Base-by-base conservation (phyloP, 1,284 basidiomycete species). In the Apiotrichum sp. region DNA sequence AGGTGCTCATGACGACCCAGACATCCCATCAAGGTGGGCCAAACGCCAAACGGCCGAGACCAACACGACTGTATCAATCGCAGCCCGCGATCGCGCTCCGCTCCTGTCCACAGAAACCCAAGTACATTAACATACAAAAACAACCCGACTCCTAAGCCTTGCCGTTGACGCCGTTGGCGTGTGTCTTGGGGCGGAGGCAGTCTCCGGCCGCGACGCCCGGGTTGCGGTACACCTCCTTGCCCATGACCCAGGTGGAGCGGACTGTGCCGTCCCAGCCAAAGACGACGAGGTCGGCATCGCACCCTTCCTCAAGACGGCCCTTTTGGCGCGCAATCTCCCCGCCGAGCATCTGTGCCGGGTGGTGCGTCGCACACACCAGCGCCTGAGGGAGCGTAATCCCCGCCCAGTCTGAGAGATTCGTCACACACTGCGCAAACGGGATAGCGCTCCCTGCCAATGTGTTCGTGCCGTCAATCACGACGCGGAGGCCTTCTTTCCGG, bases 391-490 rank as follows among this genome's bases (percentile, higher is more conserved):
- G 77, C 29, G 88, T 84, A 65, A 88, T 87, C 11, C 84, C 85
- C 0, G 90, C 90, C 73, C 89, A 95, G 38, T 79, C 78, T 29
- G 84, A 81, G 65, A 95, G 87, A 74, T 93, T 93, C 52, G 85
- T 83, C 38, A 93, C 83, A 67, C 88, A 93, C 67, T 84, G 86
- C 73, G 88, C 86, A 58, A 92, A 74, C 1, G 88, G 86, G 43
- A 92, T 82, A 41, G 89, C 87, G 46, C 57, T 29, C 38, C 91
- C 91, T 3, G 91, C 91, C 48, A 95, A 83, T 0, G 90, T 93
- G 57, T 85, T 81, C 0, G 90, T 92, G 40, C 87, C 88, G 70
- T 89, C 86, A 16, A 95, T 78, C 67, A 86, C 88, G 41, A 95
- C 82, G 66, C 82, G 85, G 62, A 86, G 82, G 10, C 91, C 90